These are phyloP conservation scores for Symbiotaphrina buchneri DNA, from an alignment of 495 filamentous ascomycete species.

Conservation along the genomic window DNA sequence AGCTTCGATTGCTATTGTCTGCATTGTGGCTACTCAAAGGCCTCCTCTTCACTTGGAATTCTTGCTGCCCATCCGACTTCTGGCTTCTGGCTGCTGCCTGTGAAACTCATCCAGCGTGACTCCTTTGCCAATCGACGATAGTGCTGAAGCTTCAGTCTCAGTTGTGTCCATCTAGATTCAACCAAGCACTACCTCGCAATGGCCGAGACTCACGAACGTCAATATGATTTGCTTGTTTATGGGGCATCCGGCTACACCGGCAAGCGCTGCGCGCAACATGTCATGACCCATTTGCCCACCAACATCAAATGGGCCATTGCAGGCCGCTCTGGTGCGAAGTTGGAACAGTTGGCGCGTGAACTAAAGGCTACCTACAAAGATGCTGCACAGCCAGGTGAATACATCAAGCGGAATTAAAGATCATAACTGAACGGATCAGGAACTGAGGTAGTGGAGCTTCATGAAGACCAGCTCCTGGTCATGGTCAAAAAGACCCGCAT, in stretches of 20 bases:
- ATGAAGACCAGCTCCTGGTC: constrained; percentile 31
- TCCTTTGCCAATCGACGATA: no score
- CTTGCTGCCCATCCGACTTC: no score
- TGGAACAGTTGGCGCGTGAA: constrained; percentile 41
- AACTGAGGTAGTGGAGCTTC: constrained; percentile 42
- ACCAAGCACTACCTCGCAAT: no score
- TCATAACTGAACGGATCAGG: constrained; percentile 12
- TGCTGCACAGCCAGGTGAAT: constrained; percentile 39
- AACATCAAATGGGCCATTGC: constrained; percentile 78
- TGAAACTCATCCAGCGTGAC: no score
- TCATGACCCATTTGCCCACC: constrained; percentile 50
- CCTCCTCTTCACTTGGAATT: no score
- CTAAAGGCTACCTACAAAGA: constrained; percentile 45
- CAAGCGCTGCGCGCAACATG: constrained; percentile 51
- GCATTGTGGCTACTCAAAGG: no score
- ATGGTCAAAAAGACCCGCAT: constrained; percentile 56
- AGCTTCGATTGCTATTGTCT: no score
- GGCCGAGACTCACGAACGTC: no score
- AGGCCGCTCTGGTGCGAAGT: constrained; percentile 53
- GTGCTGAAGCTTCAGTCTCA: no score
- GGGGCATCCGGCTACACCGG: constrained; percentile 84
- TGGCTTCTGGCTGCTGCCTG: no score
- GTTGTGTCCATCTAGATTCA: no score
- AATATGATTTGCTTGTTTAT: constrained; percentile 68
- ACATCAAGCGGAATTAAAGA: constrained; percentile 7